A percentile compares a stretch with the other conserved stretches of the same genome.
Conservation (phyloP, 1,284 basidiomycete species). For the Ustanciosporium gigantosporum region DNA sequence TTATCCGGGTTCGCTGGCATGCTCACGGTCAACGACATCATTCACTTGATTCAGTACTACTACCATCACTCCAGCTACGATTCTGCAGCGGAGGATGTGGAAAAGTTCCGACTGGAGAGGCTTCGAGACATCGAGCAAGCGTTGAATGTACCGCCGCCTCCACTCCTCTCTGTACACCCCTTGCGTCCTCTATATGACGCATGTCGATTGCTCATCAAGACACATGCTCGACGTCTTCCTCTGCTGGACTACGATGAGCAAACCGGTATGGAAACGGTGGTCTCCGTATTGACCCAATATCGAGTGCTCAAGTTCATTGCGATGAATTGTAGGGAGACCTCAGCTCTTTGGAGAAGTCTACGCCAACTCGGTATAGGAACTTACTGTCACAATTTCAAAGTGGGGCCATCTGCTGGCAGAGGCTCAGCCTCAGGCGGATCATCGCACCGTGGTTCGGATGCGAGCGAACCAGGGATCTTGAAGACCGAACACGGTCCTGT, state of each 20-base stretch:
- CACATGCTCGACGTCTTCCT: constrained; percentile 90
- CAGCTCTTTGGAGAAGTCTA: constrained; percentile 70
- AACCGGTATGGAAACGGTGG: constrained; percentile 91
- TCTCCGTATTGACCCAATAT: constrained; percentile 96
- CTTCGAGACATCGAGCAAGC: constrained; percentile 81
- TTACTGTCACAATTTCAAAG: constrained; percentile 68
- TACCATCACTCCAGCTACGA: constrained; percentile 68
- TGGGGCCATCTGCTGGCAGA: background rate
- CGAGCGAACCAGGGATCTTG: constrained; percentile 21
- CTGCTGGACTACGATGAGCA: constrained; percentile 90
- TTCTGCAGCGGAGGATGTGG: constrained; percentile 84
- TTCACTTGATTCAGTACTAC: constrained; percentile 60
- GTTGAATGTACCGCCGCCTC: constrained; percentile 88
- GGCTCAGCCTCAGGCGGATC: background rate
- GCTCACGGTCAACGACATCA: constrained; percentile 60
- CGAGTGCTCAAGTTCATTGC: constrained; percentile 97
- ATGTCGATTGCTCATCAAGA: constrained; percentile 85
- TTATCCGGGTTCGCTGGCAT: constrained; percentile 58
- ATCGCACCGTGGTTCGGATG: constrained; percentile 23
- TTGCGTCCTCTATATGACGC: constrained; percentile 83
- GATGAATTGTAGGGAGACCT: constrained; percentile 70
- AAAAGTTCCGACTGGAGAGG: constrained; percentile 82
- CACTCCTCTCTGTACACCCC: constrained; percentile 86
- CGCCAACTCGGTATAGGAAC: constrained; percentile 90
- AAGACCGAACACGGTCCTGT: constrained; percentile 4